Percentiles rank a stretch among this genome's conserved stretches.
phyloP scores from a whole-genome alignment of 2,329 filamentous ascomycete species.

The Diaporthe helianthi region DNA sequence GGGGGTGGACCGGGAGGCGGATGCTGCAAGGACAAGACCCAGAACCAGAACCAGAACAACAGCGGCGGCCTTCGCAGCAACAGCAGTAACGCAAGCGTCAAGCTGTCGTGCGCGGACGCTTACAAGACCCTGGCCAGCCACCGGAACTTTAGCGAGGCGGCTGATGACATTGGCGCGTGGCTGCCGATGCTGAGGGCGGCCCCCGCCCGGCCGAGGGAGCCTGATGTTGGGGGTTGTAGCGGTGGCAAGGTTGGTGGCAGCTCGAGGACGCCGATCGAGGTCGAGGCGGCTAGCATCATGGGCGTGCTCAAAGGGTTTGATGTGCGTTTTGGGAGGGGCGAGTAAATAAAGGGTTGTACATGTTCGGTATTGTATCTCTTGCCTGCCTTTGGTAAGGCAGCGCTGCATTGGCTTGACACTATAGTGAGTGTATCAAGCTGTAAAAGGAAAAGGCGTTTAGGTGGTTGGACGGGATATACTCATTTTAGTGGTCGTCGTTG shows the following conservation, averaged over 20 bases:
- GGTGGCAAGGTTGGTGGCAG: constrained; percentile 40
- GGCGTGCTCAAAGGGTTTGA: constrained; percentile 84
- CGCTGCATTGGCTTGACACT: too few species aligned
- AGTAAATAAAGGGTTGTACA: constrained; percentile 31
- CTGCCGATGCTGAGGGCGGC: constrained; percentile 74
- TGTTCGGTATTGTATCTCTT: background rate
- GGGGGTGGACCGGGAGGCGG: constrained; percentile 65
- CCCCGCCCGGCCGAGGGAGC: constrained; percentile 47
- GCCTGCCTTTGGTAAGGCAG: background rate
- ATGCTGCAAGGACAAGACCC: constrained; percentile 63
- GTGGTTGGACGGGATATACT: too few species aligned
- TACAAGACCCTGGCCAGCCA: constrained; percentile 82
- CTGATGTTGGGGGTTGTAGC: constrained; percentile 36
- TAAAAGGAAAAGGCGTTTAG: too few species aligned
- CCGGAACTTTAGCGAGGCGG: constrained; percentile 76
- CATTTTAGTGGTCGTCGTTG: too few species aligned
- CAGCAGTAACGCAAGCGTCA: constrained; percentile 29
- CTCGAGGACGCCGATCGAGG: constrained; percentile 67
- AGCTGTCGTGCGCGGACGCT: constrained; percentile 75
- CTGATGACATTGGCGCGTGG: constrained; percentile 78
- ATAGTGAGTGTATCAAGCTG: too few species aligned
- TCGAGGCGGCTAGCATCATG: constrained; percentile 86
- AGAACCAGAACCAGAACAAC: constrained; percentile 9
- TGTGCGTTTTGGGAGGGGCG: constrained; percentile 67
- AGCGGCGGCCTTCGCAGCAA: too few species aligned